Conservation (phyloP, 306 rosid genomes). For the Purshia tridentata region DNA sequence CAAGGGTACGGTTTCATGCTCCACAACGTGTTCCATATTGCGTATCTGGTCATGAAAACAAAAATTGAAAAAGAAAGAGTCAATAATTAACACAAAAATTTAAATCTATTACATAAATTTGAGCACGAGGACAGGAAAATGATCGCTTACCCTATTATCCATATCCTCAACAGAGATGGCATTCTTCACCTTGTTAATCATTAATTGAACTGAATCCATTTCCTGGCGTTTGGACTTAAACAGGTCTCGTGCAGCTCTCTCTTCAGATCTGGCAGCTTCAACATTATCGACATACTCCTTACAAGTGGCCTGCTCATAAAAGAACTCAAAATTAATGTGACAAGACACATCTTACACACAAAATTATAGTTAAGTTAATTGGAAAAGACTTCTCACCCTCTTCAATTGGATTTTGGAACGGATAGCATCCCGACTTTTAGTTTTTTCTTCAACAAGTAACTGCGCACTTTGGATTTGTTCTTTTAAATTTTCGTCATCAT, state of each 20-base stretch:
- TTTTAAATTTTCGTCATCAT: conserved; percentile 55
- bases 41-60: conserved; percentile 51
- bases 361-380: conserved; percentile 5
- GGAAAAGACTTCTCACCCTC: conserved; percentile 43
- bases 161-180: conserved; percentile 69
- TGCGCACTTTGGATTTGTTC: conserved; percentile 54
- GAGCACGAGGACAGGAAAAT: neutral
- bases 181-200: conserved; percentile 58
- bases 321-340: conserved; percentile 30
- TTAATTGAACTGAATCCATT: conserved; percentile 66
- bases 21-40: conserved; percentile 66
- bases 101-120: conserved; percentile 16
- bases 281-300: conserved; percentile 41
- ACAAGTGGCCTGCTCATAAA: conserved; percentile 48
- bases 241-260: conserved; percentile 55
- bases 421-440: conserved; percentile 54
- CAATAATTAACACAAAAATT: conserved; percentile 5
- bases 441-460: conserved; percentile 55
- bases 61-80: conserved; percentile 20
- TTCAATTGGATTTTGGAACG: conserved; percentile 47
- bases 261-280: conserved; percentile 52
- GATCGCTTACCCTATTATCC: conserved; percentile 54
- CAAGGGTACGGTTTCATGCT: conserved; percentile 78
- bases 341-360: conserved; percentile 8
- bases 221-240: conserved; percentile 68